phyloP scores from a whole-genome alignment of 805 yeast genomes.

The Blastobotrys terrestris region DNA sequence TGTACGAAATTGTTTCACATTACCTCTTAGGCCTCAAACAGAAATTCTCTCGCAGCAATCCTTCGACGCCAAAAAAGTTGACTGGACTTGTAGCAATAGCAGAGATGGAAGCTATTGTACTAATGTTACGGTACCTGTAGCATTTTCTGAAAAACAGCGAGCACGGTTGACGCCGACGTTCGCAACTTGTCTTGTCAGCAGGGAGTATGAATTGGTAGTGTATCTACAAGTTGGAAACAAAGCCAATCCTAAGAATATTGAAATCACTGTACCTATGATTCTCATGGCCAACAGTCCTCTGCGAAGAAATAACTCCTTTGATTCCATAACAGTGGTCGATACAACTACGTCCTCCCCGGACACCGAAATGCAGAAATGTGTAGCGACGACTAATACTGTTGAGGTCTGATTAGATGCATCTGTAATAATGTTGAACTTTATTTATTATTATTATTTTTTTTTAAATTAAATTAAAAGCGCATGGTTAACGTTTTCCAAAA shows the following conservation, averaged over 20 bases:
- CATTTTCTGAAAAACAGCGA: neutral
- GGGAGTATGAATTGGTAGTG: neutral
- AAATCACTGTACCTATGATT: neutral
- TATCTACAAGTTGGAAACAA: neutral
- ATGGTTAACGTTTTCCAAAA: too few relatives aligned
- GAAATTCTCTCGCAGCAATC: neutral
- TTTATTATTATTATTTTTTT: too few relatives aligned
- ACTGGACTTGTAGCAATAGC: neutral
- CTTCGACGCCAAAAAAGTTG: neutral
- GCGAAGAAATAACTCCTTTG: neutral
- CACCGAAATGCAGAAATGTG: neutral
- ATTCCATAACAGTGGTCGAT: neutral
- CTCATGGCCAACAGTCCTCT: neutral
- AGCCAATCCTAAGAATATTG: neutral
- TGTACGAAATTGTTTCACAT: neutral
- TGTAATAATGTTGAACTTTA: too few relatives aligned
- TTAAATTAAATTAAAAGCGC: too few relatives aligned
- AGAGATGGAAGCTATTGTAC: neutral
- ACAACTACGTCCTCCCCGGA: neutral
- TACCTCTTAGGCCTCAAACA: neutral
- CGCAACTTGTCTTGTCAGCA: neutral
- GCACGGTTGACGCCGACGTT: neutral
- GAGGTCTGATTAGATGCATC: neutral
- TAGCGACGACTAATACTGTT: neutral
- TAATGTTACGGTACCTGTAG: neutral